Conservation (phyloP, 2,329 filamentous ascomycete genomes). For the Alternaria gansuensis region DNA sequence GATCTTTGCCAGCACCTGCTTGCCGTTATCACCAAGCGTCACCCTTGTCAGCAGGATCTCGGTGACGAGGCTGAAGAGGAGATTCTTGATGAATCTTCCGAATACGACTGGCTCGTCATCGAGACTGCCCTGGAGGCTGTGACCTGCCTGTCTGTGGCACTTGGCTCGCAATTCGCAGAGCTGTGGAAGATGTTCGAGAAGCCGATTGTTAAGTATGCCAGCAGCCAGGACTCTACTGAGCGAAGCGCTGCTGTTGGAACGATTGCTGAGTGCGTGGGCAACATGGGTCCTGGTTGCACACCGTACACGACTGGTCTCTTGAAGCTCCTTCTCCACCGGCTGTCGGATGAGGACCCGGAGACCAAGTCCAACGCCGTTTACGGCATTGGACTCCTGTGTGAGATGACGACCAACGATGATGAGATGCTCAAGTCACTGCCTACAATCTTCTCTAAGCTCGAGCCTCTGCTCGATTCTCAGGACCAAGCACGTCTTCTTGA, state of each 20-base stretch:
- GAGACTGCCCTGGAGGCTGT: conserved; percentile 94
- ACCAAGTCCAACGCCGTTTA: conserved; percentile 96
- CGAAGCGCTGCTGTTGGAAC: conserved; percentile 90
- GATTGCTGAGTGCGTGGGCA: conserved; percentile 87
- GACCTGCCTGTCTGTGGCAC: conserved; percentile 80
- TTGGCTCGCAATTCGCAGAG: conserved; percentile 82
- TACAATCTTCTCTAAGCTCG: conserved; percentile 82
- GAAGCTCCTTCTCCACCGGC: conserved; percentile 82
- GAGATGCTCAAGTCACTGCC: conserved; percentile 79
- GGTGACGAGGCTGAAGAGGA: conserved; percentile 79
- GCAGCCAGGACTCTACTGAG: conserved; percentile 85
- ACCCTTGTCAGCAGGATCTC: conserved; percentile 91
- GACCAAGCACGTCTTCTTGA: conserved; percentile 86
- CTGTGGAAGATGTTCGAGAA: conserved; percentile 97
- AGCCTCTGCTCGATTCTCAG: conserved; percentile 79
- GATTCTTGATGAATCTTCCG: conserved; percentile 76
- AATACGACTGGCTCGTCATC: conserved; percentile 97
- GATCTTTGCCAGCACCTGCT: conserved; percentile 78
- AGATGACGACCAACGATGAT: conserved; percentile 77
- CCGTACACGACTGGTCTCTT: conserved; percentile 80
- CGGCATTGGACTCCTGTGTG: conserved; percentile 83
- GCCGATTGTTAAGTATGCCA: conserved; percentile 85
- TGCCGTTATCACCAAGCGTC: conserved; percentile 85
- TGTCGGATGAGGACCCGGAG: conserved; percentile 88
- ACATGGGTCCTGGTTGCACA: conserved; percentile 83